Conservation (phyloP, 2,329 filamentous ascomycete species). For the Beauveria bassiana region DNA sequence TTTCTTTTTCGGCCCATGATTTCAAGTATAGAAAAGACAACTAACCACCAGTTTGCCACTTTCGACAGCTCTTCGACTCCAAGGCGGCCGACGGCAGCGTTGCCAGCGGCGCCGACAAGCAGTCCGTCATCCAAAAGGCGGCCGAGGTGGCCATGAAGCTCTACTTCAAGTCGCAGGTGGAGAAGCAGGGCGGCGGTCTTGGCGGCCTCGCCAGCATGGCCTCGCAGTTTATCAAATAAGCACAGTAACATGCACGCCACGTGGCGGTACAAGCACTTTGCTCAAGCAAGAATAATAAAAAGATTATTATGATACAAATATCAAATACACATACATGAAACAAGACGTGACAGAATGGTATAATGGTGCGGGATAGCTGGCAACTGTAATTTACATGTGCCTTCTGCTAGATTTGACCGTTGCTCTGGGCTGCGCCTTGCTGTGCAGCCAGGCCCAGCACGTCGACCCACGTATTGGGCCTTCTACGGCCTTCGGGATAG, state of each 20-base stretch:
- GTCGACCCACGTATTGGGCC: slow-evolving; percentile 51
- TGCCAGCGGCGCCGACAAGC: slow-evolving; percentile 59
- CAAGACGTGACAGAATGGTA: background rate
- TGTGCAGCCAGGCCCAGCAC: slow-evolving; percentile 29
- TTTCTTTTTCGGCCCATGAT: background rate
- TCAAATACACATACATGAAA: background rate
- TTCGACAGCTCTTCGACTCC: slow-evolving; percentile 48
- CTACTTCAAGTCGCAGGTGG: slow-evolving; percentile 71
- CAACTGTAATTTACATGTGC: background rate
- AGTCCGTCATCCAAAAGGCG: slow-evolving; percentile 69
- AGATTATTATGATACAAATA: background rate
- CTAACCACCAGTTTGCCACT: background rate
- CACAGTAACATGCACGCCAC: background rate
- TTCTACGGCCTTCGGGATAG: slow-evolving; percentile 40
- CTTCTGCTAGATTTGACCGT: too few species aligned
- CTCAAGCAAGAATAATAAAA: background rate
- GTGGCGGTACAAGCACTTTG: background rate
- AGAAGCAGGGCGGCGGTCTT: slow-evolving; percentile 23
- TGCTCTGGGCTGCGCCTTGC: background rate
- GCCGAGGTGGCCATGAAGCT: slow-evolving; percentile 85
- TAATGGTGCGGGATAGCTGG: background rate
- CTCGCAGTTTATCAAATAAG: slow-evolving; percentile 37
- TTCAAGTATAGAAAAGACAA: background rate
- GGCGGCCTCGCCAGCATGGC: slow-evolving; percentile 37
- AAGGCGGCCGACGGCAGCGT: slow-evolving; percentile 48